Base-by-base conservation (phyloP, 164 flowering plant genomes). In the Brasenia schreberi region DNA sequence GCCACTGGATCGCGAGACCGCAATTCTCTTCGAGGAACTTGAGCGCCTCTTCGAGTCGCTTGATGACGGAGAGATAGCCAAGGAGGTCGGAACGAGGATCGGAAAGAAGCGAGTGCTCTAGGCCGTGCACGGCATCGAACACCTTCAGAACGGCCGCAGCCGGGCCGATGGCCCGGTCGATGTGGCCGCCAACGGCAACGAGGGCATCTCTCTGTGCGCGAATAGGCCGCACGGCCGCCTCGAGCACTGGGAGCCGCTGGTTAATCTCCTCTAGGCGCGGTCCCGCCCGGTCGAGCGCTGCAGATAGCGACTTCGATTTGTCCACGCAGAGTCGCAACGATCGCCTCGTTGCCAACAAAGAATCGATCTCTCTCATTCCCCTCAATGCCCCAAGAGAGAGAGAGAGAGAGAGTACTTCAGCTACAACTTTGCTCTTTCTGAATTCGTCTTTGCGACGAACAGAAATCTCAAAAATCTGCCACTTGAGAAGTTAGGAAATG, bases 121-220 rank as follows among this genome's bases (percentile, higher is more conserved):
- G 81, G 19, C 91, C 96, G 72, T 87, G 89, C 27, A 93, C 87
- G 0, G 96, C 92, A 78, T 88, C 96, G 61, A 90, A 91, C 18
- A 93, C 93, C 81, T 84, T 90, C 19, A 93, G 81, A 70, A 90
- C 94, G 0, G 94, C 90, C 0, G 92, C 92, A 0, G 97, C 97
- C 3, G 98, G 97, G 42, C 90, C 92, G 4, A 90, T 87, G 3
- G 96, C 96, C 5, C 90, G 86, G 71, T 90, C 87, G 18, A 93
- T 84, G 68, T 88, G 96, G 12, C 89, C 85, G 1, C 89, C 93
- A 64, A 89, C 96, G 5, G 87, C 87, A 6, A 70, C 77, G 17
- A 93, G 77, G 27, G 94, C 84, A 17, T 89, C 90, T 74, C 78
- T 82, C 44, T 82, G 83, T 0, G 97, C 97, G 18, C 87, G 76